Percentiles rank a stretch among this genome's conserved stretches.
phyloP scores from a whole-genome alignment of 139 green algal species.

The Haematococcus sp. region DNA sequence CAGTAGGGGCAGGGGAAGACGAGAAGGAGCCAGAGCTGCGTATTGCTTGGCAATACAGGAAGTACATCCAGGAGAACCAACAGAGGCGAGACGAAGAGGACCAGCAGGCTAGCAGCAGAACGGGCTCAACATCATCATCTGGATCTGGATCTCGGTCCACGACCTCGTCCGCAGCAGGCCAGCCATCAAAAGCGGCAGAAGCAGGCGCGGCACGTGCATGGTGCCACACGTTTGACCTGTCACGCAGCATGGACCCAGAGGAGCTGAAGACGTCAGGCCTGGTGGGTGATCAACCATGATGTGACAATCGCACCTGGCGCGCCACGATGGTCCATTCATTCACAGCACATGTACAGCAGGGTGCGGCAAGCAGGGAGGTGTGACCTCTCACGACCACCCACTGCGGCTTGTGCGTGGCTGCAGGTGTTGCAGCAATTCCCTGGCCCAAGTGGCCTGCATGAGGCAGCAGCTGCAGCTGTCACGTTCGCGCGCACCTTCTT shows the following conservation, averaged over 20 bases:
- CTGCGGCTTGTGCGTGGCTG: too few relatives aligned
- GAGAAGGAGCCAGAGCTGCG: constrained; percentile 50
- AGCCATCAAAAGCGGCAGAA: constrained; percentile 15
- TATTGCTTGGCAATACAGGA: constrained; percentile 87
- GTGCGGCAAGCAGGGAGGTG: too few relatives aligned
- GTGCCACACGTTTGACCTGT: constrained; percentile 76
- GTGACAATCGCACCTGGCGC: too few relatives aligned
- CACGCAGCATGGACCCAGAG: constrained; percentile 7
- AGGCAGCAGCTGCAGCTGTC: not conserved
- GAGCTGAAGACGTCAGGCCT: not conserved
- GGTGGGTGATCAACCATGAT: too few relatives aligned
- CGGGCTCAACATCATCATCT: not conserved
- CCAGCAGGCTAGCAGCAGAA: constrained; percentile 11
- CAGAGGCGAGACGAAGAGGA: constrained; percentile 13
- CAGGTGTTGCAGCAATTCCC: not conserved
- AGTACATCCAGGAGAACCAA: constrained; percentile 67
- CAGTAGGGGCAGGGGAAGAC: constrained; percentile 12
- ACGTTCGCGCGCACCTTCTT: not conserved
- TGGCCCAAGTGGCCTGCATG: not conserved
- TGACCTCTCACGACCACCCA: too few relatives aligned
- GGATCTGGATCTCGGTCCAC: too few relatives aligned
- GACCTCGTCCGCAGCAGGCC: too few relatives aligned
- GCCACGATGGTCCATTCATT: too few relatives aligned
- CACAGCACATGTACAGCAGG: too few relatives aligned
- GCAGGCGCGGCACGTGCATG: constrained; percentile 52